Base-by-base conservation (phyloP, 1,284 basidiomycete genomes). In the Abortiporus biennis region DNA sequence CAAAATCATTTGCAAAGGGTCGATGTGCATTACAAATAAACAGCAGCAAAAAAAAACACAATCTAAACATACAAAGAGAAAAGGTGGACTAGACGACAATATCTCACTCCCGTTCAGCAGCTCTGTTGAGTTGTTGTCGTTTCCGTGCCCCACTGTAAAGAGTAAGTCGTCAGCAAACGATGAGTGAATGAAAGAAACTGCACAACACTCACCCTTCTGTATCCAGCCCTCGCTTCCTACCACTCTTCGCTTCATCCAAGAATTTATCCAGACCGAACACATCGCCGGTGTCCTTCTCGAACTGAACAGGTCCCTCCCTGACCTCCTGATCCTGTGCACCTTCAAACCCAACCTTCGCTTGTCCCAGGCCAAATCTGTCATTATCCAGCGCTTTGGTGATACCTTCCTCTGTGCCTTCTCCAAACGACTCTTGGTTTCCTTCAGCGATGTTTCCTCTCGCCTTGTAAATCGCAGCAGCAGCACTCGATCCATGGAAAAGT, bases 251-350 rank as follows among this genome's bases (percentile, higher is more conserved):
- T 58, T 94, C 92, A 58, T 97, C 91, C 69, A 99, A 76, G 72
- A 99, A 99, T 62, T 96, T 85, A 63, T 96, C 90, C 52, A 99
- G 77, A 51, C 95, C 94, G 60, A 99, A 99, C n/a, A 97, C 93
- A 72, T 99, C 96, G 5, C 80, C 77, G 1, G 85, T 82, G 57
- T 99, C 96, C 71, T 97, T 97, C 70, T 99, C 96, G 58, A 99
- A 99, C 61, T 97, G 92, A 23, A 99, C 96, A n/a, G 96, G 96
- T 0, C 96, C 92, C 51, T 91, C 85, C 47, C 85, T 69, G 25
- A 86, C 71, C 57, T 91, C 88, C 58, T 91, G 87, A 29, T 90
- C 85, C 40, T 71, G 71, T 3, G 87, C 82, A 35, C 93, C 93
- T 60, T 94, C 89, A 57, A 99, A 99, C 9, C 92, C 92, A 54